A percentile compares a stretch with the other conserved stretches of the same genome.
phyloP scores from a whole-genome alignment of 306 rosid genomes.

The Fragaria iinumae region DNA sequence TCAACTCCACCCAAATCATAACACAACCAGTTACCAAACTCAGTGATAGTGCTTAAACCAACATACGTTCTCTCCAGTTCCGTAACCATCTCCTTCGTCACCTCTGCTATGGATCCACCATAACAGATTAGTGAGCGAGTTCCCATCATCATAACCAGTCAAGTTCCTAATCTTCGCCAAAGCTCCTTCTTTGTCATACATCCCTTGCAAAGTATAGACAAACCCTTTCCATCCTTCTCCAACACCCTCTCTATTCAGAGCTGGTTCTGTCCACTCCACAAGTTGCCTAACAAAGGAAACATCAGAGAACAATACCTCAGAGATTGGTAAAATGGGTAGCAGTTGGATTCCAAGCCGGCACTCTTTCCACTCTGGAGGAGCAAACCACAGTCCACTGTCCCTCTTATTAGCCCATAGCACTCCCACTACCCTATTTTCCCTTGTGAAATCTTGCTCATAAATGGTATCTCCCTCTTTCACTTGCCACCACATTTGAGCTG shows the following conservation, averaged over 20 bases:
- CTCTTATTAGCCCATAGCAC: constrained; percentile 82
- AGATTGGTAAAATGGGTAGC: constrained; percentile 64
- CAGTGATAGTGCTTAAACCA: constrained; percentile 40
- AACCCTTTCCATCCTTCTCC: constrained; percentile 96
- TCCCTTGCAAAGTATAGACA: constrained; percentile 55
- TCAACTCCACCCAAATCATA: background rate
- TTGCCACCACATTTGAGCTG: constrained; percentile 87
- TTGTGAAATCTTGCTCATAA: constrained; percentile 55
- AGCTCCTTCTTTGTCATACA: constrained; percentile 52
- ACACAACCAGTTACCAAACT: background rate
- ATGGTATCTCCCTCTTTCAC: constrained; percentile 44
- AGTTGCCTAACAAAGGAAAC: constrained; percentile 56
- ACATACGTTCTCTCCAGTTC: constrained; percentile 22
- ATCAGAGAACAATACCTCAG: constrained; percentile 63
- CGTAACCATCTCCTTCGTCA: constrained; percentile 22
- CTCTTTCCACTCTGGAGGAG: constrained; percentile 75
- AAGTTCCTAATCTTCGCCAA: constrained; percentile 47
- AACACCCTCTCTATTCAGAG: constrained; percentile 64
- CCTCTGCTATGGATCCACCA: constrained; percentile 87
- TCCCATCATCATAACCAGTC: constrained; percentile 68
- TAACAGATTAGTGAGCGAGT: constrained; percentile 67
- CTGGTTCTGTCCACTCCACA: constrained; percentile 72
- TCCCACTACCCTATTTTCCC: constrained; percentile 60
- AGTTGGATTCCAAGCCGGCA: constrained; percentile 80
- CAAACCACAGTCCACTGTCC: constrained; percentile 90